These are phyloP conservation scores for Colletotrichum sp. DNA, from an alignment of 2,329 filamentous ascomycete species.

Conservation along the genomic window DNA sequence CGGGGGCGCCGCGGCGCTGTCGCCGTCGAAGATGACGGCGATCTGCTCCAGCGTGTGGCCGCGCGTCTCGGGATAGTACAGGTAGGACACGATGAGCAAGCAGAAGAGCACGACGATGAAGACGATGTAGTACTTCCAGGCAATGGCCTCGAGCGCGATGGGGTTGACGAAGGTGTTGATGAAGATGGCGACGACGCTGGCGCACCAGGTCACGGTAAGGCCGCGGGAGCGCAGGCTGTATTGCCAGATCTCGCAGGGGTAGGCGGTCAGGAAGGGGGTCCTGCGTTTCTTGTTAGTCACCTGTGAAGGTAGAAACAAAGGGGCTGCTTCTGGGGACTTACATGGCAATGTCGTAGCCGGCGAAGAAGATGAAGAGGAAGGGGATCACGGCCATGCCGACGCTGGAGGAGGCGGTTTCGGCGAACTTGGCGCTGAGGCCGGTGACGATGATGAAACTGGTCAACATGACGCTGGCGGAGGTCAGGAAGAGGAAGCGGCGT, in stretches of 20 bases:
- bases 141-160: slow-evolving; percentile 43
- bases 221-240: slow-evolving; percentile 8
- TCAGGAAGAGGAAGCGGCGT: slow-evolving; percentile 15
- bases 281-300: background rate
- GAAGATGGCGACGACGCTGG: slow-evolving; percentile 8
- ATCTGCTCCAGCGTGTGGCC: slow-evolving; percentile 20
- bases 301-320: background rate
- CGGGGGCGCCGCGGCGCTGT: background rate
- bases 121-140: slow-evolving; percentile 51
- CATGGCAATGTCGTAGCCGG: slow-evolving; percentile 26
- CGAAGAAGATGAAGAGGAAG: slow-evolving; percentile 45
- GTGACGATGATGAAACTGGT: slow-evolving; percentile 15
- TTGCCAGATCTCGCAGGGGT: slow-evolving; percentile 18
- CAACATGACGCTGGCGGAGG: slow-evolving; percentile 13
- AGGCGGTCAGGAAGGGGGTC: slow-evolving; percentile 10
- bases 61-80: slow-evolving; percentile 13
- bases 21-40: slow-evolving; percentile 16
- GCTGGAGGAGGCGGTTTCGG: slow-evolving; percentile 21
- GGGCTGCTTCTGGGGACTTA: background rate
- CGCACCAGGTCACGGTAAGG: slow-evolving; percentile 11
- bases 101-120: slow-evolving; percentile 38
- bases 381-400: slow-evolving; percentile 34
- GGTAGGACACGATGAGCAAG: slow-evolving; percentile 3
- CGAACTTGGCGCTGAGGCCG: slow-evolving; percentile 20
- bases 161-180: slow-evolving; percentile 45